Conservation (phyloP, 768 basidiomycete species). For the Panus rudis region DNA sequence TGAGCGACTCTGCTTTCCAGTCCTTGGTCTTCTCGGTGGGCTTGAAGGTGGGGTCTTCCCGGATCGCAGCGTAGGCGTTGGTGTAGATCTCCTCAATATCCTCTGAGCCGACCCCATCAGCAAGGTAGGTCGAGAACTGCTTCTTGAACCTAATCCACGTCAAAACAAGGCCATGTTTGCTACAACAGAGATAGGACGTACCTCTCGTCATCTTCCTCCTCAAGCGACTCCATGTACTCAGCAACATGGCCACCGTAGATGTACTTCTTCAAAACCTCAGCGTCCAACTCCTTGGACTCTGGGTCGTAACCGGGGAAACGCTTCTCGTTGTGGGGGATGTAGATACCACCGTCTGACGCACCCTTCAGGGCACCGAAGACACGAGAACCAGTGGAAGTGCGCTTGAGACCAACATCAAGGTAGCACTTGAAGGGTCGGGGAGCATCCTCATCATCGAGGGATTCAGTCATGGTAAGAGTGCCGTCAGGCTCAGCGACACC, state of each 20-base stretch:
- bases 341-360: constrained; percentile 95
- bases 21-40: constrained; percentile 83
- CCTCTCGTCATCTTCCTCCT: constrained; percentile 99
- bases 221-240: constrained; percentile 98
- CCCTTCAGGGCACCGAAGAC: constrained; percentile 99
- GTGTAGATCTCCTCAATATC: constrained; percentile 96
- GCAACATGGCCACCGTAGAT: constrained; percentile 97
- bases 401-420: constrained; percentile 97
- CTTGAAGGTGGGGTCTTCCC: constrained; percentile 88
- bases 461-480: constrained; percentile 73
- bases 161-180: neutral
- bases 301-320: constrained; percentile 97
- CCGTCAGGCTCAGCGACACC: constrained; percentile 92
- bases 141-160: constrained; percentile 77
- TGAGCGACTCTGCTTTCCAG: constrained; percentile 83
- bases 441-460: constrained; percentile 84
- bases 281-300: constrained; percentile 87
- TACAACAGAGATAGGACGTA: constrained; percentile 24
- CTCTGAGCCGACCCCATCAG: constrained; percentile 90
- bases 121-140: constrained; percentile 93
- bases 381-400: constrained; percentile 95
- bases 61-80: constrained; percentile 90
- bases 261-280: constrained; percentile 95
- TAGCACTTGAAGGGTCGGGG: constrained; percentile 99
- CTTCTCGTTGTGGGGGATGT: constrained; percentile 95